These are phyloP conservation scores for Xylaria curta DNA, from an alignment of 495 filamentous ascomycete species.

Conservation along the genomic window DNA sequence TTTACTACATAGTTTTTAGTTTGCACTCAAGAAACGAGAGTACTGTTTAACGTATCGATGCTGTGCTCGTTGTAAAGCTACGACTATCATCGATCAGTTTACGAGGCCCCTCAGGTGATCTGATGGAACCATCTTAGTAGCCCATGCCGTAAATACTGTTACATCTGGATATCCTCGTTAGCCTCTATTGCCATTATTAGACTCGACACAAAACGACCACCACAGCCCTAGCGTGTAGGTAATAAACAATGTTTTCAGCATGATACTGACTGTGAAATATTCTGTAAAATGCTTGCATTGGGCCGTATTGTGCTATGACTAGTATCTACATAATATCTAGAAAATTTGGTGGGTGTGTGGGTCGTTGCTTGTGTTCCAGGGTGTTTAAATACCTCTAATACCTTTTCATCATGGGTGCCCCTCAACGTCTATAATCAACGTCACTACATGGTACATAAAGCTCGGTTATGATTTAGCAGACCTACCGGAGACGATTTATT, in stretches of 20 bases:
- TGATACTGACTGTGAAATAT: neutral
- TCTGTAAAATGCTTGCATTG: neutral
- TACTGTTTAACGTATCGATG: neutral
- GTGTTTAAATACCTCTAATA: neutral
- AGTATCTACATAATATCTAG: neutral
- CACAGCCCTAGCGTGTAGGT: neutral
- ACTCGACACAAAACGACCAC: neutral
- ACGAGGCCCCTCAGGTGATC: neutral
- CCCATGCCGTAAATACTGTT: neutral
- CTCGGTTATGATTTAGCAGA: neutral
- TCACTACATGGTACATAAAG: neutral
- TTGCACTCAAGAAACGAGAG: neutral
- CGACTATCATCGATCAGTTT: neutral
- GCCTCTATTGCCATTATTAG: neutral
- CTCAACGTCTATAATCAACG: neutral
- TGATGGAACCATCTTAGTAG: neutral
- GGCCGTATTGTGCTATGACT: neutral
- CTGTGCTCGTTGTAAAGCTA: neutral
- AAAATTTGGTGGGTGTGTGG: neutral
- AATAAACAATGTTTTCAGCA: neutral
- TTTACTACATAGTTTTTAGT: neutral
- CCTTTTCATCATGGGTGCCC: neutral
- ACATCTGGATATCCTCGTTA: neutral
- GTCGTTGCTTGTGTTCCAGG: neutral
- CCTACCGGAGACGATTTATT: neutral